These are phyloP conservation scores for Podospora comata DNA, from an alignment of 495 filamentous ascomycete species.

Conservation along the genomic window DNA sequence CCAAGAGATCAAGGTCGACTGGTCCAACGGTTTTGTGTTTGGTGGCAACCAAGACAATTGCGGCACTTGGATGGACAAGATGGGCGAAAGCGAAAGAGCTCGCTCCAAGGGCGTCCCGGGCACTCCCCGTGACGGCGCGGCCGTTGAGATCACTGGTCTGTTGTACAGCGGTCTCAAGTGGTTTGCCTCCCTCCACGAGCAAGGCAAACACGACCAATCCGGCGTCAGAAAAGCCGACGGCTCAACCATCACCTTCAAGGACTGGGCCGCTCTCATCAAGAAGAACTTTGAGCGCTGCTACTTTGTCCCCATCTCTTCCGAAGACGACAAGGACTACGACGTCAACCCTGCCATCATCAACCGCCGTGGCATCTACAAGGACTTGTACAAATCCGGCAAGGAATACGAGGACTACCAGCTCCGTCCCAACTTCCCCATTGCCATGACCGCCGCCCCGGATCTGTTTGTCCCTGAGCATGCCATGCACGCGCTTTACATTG, in stretches of 20 bases:
- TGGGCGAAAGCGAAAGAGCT: slow-evolving; percentile 94
- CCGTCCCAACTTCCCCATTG: slow-evolving; percentile 88
- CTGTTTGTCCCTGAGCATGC: slow-evolving; percentile 79
- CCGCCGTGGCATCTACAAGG: slow-evolving; percentile 95
- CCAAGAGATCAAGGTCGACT: slow-evolving; percentile 85
- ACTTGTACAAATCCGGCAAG: slow-evolving; percentile 86
- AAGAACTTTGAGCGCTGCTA: slow-evolving; percentile 86
- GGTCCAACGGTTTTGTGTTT: slow-evolving; percentile 88
- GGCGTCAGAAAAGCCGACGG: slow-evolving; percentile 64
- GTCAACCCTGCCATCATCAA: slow-evolving; percentile 76
- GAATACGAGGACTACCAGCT: slow-evolving; percentile 98
- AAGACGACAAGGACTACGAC: slow-evolving; percentile 71
- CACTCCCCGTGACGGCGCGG: slow-evolving; percentile 91
- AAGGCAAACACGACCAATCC: slow-evolving; percentile 65
- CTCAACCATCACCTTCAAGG: slow-evolving; percentile 62
- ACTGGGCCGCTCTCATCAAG: slow-evolving; percentile 82
- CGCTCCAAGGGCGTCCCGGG: slow-evolving; percentile 92
- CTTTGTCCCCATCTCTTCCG: slow-evolving; percentile 67
- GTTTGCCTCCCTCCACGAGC: slow-evolving; percentile 62
- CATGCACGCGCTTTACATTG: slow-evolving; percentile 69
- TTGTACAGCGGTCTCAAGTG: slow-evolving; percentile 84
- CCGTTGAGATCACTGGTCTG: slow-evolving; percentile 90
- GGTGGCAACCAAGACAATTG: slow-evolving; percentile 94
- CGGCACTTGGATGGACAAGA: slow-evolving; percentile 99
- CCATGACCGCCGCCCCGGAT: slow-evolving; percentile 88